These are phyloP conservation scores for Clavispora vitiphila DNA, from an alignment of 805 yeast species.

Conservation along the genomic window DNA sequence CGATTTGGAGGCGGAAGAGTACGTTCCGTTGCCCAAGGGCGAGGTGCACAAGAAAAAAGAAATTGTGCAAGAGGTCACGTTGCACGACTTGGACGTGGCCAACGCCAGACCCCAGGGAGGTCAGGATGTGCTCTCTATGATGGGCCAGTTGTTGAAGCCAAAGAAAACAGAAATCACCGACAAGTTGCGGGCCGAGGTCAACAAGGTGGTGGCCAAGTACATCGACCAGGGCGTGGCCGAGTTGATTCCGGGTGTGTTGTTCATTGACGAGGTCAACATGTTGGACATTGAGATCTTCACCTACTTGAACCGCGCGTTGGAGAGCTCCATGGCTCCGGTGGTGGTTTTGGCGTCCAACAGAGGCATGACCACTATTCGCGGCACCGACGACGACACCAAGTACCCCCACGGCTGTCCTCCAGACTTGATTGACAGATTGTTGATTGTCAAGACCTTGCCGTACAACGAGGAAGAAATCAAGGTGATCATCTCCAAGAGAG, in stretches of 20 bases:
- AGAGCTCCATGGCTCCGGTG: slow-evolving; percentile 86
- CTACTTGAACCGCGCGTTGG: slow-evolving; percentile 88
- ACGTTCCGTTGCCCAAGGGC: slow-evolving; percentile 97
- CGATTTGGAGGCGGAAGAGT: slow-evolving; percentile 97
- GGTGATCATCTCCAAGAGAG: slow-evolving; percentile 76
- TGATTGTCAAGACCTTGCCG: slow-evolving; percentile 90
- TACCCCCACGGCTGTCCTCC: slow-evolving; percentile 98
- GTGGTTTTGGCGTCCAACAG: slow-evolving; percentile 95
- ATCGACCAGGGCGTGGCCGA: slow-evolving; percentile 98
- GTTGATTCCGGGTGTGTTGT: slow-evolving; percentile 93
- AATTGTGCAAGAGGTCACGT: slow-evolving; percentile 93
- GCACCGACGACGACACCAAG: slow-evolving; percentile 72
- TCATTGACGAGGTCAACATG: slow-evolving; percentile 98
- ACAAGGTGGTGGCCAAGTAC: slow-evolving; percentile 92
- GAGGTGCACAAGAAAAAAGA: slow-evolving; percentile 98
- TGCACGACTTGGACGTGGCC: slow-evolving; percentile 94
- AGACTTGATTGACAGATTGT: slow-evolving; percentile 84
- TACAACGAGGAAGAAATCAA: slow-evolving; percentile 78
- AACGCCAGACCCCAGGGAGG: slow-evolving; percentile 97
- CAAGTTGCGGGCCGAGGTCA: slow-evolving; percentile 87
- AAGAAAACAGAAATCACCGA: slow-evolving; percentile 96
- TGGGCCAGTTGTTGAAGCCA: slow-evolving; percentile 96
- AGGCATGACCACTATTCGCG: slow-evolving; percentile 88
- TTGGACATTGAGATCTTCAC: slow-evolving; percentile 96
- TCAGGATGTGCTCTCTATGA: slow-evolving; percentile 90